Evolutionary conservation across 331 rosid genomes (phyloP), one percentile per base, ranked within the genome.

Genomic region (Quercus lobata): DNA sequence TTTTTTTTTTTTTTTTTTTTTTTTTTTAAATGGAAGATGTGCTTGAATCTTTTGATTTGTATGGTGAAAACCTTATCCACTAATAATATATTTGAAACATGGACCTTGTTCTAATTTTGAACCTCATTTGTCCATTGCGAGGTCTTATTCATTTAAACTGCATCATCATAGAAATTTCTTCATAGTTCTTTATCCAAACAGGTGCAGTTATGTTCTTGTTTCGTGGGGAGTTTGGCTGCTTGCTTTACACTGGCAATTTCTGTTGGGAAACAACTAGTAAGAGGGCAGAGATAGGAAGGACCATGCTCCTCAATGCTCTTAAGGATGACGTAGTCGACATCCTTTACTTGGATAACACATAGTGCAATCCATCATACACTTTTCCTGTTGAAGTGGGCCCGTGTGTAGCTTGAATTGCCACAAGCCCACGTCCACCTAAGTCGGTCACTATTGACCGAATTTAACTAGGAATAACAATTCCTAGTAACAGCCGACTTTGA

Each of bases 171-270:
- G 62, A 57, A 60, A 73, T 54, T 22, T 30, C 30, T 6, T 32
- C 27, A 37, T 1, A 24, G 24, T 65, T 68, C 32, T 35, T 15
- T 15, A 16, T 10, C 2, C 25, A 34, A 7, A 55, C 55, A 92
- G 97, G 94, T 74, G 92, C 94, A 1, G 75, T 88, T 49, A 90
- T 92, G 93, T 75, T 92, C 56, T 76, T 92, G 76, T 87, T 90
- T 54, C 92, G 93, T 29, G 94, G 94, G 25, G 89, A 90, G 21
- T 92, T 88, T 82, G 93, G 97, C 2, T 86, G 86, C 78, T 78
- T 84, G 81, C 86, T 92, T 37, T 80, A 84, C 41, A 90, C 94
- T 0, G 94, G 97, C 0, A 94, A 92, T 72, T 92, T 92, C 69
- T 90, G 97, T 1, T 90, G 93, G 97, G 97, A 92, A 69, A 52